Evolutionary conservation across 225 moss, liverwort and hornwort genomes (phyloP).

Genomic region (Rhytidiadelphus loreus): DNA sequence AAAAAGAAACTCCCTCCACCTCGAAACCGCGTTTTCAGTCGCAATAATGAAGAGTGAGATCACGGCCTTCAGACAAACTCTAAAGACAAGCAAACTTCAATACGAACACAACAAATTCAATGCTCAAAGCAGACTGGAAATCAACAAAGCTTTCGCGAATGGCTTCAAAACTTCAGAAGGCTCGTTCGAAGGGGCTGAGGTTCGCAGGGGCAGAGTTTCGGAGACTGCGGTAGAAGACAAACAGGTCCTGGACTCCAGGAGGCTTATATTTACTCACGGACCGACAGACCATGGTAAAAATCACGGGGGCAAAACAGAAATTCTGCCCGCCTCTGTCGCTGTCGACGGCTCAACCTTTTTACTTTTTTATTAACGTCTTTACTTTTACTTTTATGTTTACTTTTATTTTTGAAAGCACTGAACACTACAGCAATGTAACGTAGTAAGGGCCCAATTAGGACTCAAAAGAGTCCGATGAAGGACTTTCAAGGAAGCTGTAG

Average conservation of each 20-base stretch:
- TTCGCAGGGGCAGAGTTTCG: neutral
- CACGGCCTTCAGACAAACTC: neutral
- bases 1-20: neutral
- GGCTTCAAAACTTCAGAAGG: neutral
- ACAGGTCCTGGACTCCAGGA: neutral
- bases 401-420: neutral
- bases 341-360: neutral
- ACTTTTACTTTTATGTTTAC: too few species aligned
- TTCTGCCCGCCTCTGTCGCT: neutral
- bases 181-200: neutral
- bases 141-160: neutral
- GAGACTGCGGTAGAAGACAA: neutral
- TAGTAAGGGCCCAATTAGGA: too few species aligned
- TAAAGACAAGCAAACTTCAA: neutral
- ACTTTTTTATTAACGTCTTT: neutral
- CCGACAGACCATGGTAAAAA: neutral
- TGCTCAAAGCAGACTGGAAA: neutral
- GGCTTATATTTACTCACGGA: neutral
- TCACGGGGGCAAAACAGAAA: neutral
- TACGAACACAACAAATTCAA: neutral
- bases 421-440: too few species aligned
- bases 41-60: neutral
- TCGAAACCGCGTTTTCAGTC: neutral
- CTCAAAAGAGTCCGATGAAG: fast-evolving
- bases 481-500: neutral